These are phyloP conservation scores for Globisporangium recalcitrans DNA, from an alignment of 352 stramenopile species.

Conservation along the genomic window DNA sequence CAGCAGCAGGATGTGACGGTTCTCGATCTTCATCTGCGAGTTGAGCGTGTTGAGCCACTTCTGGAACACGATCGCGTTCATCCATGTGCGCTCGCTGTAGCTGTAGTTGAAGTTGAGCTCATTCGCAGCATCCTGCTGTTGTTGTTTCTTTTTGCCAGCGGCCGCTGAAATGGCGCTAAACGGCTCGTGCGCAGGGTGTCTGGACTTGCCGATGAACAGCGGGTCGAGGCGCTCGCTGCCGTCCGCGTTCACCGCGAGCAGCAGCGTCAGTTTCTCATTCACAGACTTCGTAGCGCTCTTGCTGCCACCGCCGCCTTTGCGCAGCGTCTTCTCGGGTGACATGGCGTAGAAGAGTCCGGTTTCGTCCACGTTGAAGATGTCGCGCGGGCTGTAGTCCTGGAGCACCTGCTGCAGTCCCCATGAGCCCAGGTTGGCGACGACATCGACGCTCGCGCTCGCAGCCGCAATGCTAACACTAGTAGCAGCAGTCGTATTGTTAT, in stretches of 20 bases:
- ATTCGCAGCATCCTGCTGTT: constrained; percentile 5
- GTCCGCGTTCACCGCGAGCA: constrained; percentile 25
- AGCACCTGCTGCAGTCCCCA: constrained; percentile 12
- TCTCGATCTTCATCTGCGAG: constrained; percentile 24
- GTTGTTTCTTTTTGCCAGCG: not conserved
- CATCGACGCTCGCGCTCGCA: too few relatives aligned
- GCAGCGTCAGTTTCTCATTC: constrained; percentile 14
- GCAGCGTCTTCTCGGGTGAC: constrained; percentile 6
- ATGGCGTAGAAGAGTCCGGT: constrained; percentile 12
- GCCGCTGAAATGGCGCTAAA: not conserved
- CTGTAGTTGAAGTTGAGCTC: constrained; percentile 25
- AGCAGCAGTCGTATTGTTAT: not conserved
- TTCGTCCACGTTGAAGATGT: constrained; percentile 13
- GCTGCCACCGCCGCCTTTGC: not conserved
- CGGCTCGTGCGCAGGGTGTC: not conserved
- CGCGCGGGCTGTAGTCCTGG: constrained; percentile 9
- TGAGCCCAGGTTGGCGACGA: not conserved
- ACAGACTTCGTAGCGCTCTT: not conserved
- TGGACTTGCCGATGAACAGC: constrained; percentile 21
- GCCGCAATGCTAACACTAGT: not conserved
- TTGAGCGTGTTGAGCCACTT: constrained; percentile 27
- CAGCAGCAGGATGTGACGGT: constrained; percentile 25
- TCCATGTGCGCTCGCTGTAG: constrained; percentile 23
- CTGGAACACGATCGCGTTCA: constrained; percentile 30
- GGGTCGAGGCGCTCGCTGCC: constrained; percentile 24